Conservation (phyloP, 176 grass and related monocot genomes). For the Oropetium thomaeum region DNA sequence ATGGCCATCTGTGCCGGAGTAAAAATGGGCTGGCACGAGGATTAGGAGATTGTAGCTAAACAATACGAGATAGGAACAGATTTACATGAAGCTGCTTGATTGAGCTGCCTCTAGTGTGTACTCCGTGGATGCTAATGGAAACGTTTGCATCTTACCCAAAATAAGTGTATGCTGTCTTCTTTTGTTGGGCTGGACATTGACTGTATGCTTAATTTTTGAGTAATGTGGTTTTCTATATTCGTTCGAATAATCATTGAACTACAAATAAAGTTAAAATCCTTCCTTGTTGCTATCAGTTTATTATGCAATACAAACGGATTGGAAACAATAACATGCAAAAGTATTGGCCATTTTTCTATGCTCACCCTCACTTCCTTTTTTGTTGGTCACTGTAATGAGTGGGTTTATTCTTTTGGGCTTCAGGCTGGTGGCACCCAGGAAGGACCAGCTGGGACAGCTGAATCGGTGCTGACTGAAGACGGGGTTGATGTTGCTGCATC, state of each 20-base stretch:
- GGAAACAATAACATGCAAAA: neutral
- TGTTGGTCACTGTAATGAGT: neutral
- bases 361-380: neutral
- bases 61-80: neutral
- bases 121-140: neutral
- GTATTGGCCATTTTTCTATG: neutral
- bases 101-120: neutral
- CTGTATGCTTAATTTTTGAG: neutral
- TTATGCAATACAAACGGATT: neutral
- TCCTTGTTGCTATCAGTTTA: neutral
- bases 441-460: constrained; percentile 22
- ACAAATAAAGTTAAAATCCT: neutral
- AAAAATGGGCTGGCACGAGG: too few species aligned
- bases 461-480: constrained; percentile 41
- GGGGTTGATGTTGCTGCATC: constrained; percentile 33
- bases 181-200: neutral
- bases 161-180: neutral
- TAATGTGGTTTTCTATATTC: neutral
- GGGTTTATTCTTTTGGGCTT: constrained; percentile 30
- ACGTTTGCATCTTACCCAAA: neutral
- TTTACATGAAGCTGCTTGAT: neutral
- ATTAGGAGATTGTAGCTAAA: neutral
- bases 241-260: neutral
- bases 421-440: constrained; percentile 42
- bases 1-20: too few species aligned